Percentiles rank a stretch among this genome's conserved stretches.
These are phyloP conservation scores for Danielozyma ontarioensis DNA, from an alignment of 805 yeast genomes.

Conservation along the genomic window DNA sequence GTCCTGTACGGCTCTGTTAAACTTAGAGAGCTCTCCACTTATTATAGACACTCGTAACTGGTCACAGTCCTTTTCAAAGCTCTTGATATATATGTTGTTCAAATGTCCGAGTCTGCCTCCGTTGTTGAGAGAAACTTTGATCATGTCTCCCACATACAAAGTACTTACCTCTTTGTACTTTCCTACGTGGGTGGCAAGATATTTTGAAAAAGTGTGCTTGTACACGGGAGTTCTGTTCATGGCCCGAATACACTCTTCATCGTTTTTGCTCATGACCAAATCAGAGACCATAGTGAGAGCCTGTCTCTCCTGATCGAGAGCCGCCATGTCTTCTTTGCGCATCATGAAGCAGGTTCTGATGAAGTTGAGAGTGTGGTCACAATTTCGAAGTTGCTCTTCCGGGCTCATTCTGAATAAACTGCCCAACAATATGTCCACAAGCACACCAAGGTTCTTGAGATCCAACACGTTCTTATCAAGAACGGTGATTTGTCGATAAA, in stretches of 20 bases:
- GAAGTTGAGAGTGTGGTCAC: slow-evolving; percentile 29
- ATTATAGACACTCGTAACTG: slow-evolving; percentile 29
- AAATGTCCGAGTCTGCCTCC: slow-evolving; percentile 29
- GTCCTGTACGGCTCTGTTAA: slow-evolving; percentile 58
- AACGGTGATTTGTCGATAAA: slow-evolving; percentile 30
- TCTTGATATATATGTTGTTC: slow-evolving; percentile 29
- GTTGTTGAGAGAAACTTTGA: slow-evolving; percentile 26
- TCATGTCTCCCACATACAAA: slow-evolving; percentile 21
- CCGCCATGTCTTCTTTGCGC: slow-evolving; percentile 19
- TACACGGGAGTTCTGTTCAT: slow-evolving; percentile 25
- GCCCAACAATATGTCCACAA: slow-evolving; percentile 31
- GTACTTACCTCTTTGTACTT: slow-evolving; percentile 9
- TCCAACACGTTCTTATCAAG: slow-evolving; percentile 26
- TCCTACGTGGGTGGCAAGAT: slow-evolving; percentile 17
- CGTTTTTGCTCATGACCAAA: slow-evolving; percentile 26
- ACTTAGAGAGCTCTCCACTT: slow-evolving; percentile 43
- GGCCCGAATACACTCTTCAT: slow-evolving; percentile 28
- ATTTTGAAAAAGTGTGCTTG: slow-evolving; percentile 20
- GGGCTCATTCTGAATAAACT: slow-evolving; percentile 13
- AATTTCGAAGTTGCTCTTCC: slow-evolving; percentile 10
- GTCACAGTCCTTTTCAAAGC: slow-evolving; percentile 31
- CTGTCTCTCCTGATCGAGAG: slow-evolving; percentile 12
- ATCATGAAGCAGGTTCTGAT: slow-evolving; percentile 30
- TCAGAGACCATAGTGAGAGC: slow-evolving; percentile 26
- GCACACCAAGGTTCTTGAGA: slow-evolving; percentile 25